Base-by-base conservation (phyloP, 495 filamentous ascomycete species). In the Podospora didyma region DNA sequence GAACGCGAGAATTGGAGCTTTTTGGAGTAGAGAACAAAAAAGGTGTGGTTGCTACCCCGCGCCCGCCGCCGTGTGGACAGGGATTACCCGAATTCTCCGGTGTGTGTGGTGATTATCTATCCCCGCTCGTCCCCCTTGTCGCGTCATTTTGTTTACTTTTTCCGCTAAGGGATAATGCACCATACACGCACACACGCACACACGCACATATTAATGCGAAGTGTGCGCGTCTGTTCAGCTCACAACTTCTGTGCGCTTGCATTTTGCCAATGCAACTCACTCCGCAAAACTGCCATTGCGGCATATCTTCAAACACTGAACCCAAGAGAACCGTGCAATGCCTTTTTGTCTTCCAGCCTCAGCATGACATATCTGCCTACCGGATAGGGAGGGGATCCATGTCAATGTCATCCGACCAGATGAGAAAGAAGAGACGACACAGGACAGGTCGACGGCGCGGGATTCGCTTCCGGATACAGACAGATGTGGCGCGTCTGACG, bases 401-500 rank as follows among this genome's bases (percentile, higher is more conserved):
- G n/a, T n/a, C n/a, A n/a, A 49, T 58, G 54, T 51, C 56, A 59
- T 55, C 60, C 39, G 26, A 31, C 26, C 26, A 31, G 3, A 31
- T 4, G 9, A 31, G 9, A 31, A 31, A 31, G 26, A 31, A 31
- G 26, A 31, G 26, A 31, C 26, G 26, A 31, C 26, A 31, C n/a
- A n/a, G n/a, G n/a, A n/a, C n/a, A 9, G 26, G 26, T 9, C 26
- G 53, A 39, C 45, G 44, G 34, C 31, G n/a, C 46, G 48, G 41
- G 9, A 31, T 44, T 14, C 41, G n/a, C 39, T 20, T 45, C 22
- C 17, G 46, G 34, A 19, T 34, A 26, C 37, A 21, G 54, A n/a
- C n/a, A n/a, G n/a, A n/a, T n/a, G n/a, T 62, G 57, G 61, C 53
- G 54, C 56, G 53, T 52, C 57, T 62, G 56, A 60, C 58, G 52